phyloP scores from a whole-genome alignment of 2,329 filamentous ascomycete species.

The Fusarium virguliforme region DNA sequence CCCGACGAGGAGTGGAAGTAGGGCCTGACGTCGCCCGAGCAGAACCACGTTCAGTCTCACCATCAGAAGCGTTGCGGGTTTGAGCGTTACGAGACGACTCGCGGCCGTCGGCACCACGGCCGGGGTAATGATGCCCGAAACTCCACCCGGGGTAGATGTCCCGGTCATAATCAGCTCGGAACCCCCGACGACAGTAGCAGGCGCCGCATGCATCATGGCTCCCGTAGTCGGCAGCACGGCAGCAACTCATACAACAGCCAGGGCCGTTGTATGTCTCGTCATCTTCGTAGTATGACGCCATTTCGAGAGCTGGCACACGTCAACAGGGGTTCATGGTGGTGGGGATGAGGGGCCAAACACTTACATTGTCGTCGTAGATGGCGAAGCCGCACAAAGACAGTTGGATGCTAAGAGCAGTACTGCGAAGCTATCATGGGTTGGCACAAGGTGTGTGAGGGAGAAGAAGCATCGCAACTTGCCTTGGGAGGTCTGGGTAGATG shows the following conservation, averaged over 20 bases:
- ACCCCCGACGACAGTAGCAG: slow-evolving; percentile 30
- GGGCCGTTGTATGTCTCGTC: slow-evolving; percentile 20
- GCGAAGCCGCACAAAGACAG: neutral
- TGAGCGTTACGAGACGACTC: no score
- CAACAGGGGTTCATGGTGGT: neutral
- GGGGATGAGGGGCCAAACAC: neutral
- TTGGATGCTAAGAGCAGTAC: neutral
- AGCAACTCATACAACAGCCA: slow-evolving; percentile 54
- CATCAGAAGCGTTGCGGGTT: neutral
- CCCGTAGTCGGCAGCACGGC: slow-evolving; percentile 53
- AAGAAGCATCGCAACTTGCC: neutral
- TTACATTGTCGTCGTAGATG: neutral
- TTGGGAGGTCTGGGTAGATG: neutral
- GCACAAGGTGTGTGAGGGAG: neutral
- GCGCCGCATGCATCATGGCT: slow-evolving; percentile 53
- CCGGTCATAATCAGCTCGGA: slow-evolving; percentile 25
- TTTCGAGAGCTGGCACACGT: neutral
- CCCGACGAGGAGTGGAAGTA: neutral
- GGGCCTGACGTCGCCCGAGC: slow-evolving; percentile 9
- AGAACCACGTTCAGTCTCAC: neutral
- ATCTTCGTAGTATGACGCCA: slow-evolving; percentile 13
- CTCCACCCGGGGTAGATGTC: slow-evolving; percentile 23
- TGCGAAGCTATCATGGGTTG: neutral
- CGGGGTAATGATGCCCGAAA: slow-evolving; percentile 46
- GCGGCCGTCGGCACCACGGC: neutral